phyloP scores from a whole-genome alignment of 192 early-diverging fungal genomes.

The Entophlyctis helioformis region DNA sequence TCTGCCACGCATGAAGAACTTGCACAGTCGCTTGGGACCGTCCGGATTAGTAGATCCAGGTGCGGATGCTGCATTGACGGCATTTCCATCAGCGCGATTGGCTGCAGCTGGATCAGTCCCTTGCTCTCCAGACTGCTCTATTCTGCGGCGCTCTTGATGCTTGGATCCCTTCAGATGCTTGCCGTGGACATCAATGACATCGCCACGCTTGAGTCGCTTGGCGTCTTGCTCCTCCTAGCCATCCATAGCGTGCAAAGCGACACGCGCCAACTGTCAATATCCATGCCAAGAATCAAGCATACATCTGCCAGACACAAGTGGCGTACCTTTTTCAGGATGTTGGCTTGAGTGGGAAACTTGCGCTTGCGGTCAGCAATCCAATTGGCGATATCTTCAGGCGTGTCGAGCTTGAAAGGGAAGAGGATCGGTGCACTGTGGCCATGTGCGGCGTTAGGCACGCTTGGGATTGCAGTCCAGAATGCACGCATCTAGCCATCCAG shows the following conservation, averaged over 20 bases:
- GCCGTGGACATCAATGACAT: conserved; percentile 3
- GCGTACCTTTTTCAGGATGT: conserved; percentile 50
- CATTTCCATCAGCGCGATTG: too few species aligned
- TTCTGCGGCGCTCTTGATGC: too few species aligned
- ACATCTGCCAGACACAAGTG: too few species aligned
- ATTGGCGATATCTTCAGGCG: conserved; percentile 58
- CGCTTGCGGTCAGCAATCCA: conserved; percentile 76
- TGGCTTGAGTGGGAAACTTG: conserved; percentile 64
- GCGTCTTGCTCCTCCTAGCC: conserved; percentile 23
- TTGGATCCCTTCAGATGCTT: too few species aligned
- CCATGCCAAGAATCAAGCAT: too few species aligned
- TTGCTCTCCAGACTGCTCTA: too few species aligned
- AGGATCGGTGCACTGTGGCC: background rate
- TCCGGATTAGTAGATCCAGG: too few species aligned
- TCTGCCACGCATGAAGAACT: too few species aligned
- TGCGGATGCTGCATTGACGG: too few species aligned
- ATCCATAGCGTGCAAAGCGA: conserved; percentile 2
- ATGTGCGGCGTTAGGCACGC: background rate
- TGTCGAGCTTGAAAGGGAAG: conserved; percentile 6
- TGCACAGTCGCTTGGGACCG: too few species aligned
- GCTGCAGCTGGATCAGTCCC: too few species aligned
- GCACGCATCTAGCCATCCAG: background rate
- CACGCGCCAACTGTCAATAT: background rate
- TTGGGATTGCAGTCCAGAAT: background rate
- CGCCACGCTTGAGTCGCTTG: conserved; percentile 14